Evolutionary conservation across 106 monocot genomes (phyloP), one percentile per base, ranked within the genome.

Genomic region (Dioscorea alata): DNA sequence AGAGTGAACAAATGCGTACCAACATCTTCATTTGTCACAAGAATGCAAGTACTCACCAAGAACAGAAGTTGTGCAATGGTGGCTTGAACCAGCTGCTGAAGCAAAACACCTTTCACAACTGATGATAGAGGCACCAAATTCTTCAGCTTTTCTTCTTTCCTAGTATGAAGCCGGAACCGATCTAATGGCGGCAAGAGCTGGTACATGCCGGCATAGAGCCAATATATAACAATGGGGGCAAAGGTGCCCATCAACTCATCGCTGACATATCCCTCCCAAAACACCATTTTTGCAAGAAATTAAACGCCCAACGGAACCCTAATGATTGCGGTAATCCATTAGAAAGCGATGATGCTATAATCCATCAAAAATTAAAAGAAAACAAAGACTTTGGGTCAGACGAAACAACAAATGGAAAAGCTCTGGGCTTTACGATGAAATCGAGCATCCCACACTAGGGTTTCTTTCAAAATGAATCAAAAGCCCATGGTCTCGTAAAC

Each of bases 171-270:
- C 60, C 94, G 64, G 75, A 72, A 90, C 17, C 69, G 70, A 63
- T 90, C 85, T 81, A 87, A 49, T 5, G 72, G 80, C 17, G 83
- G 85, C 69, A 90, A 57, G 31, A 90, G 80, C 69, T 83, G 78
- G 72, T 94, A 94, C 49, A 83, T 24, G n/a, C 94, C 90, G 13
- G 87, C 80, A 62, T 94, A 94, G 64, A 90, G 24, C 94, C 90
- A 94, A 72, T 90, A 94, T 2, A 94, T 61, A 16, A 79, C 81
- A 50, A 94, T 81, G 23, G 94, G 94, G 17, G 81, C 82, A 28
- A 94, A 90, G 4, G 90, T 90, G 17, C 90, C 90, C 80, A 88
- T 80, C 24, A 78, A 20, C 65, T 90, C 94, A 34, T 90, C 94
- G 62, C 84, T 90, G 32, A 83, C 34, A 33, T 86, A 84, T n/a